Base-by-base conservation (phyloP, 805 yeast genomes). In the Zygotorulaspora florentina region DNA sequence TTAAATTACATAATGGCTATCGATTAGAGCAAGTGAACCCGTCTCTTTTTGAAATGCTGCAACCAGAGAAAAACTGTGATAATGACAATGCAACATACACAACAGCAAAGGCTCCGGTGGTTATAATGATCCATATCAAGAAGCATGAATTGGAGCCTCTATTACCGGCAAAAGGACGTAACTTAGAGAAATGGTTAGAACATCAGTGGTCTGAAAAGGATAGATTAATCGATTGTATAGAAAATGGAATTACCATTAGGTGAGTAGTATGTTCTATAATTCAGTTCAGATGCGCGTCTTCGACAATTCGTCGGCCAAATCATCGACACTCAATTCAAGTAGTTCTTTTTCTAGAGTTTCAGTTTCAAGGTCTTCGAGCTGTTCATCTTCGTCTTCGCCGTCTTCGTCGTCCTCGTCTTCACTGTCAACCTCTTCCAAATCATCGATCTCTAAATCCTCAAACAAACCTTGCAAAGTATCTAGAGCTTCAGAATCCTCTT, bases 381-480 rank as follows among this genome's bases (percentile, higher is more conserved):
- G 48, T 45, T 66, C 71, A 29, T 66, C 70, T 23, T 65, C 68
- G 7, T 64, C 69, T 23, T 66, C 71, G 3, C 15, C 33, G 16
- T 66, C 72, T 6, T 67, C 72, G 8, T 63, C 72, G 16, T 68
- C 72, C 25, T 71, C 77, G 40, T 79, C 87, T 39, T 77, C 83
- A 40, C 75, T 73, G 40, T 74, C 83, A 23, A 73, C 73, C 65
- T 88, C 96, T 71, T 91, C 99, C 69, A 93, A 77, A 57, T 93
- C 99, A 57, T 91, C 98, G 40, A 93, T 74, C 62, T 93, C 99
- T 58, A 91, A 96, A 28, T 93, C 71, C 64, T 85, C 91, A 55
- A 91, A 88, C 13, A 81, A 65, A 16, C 72, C 78, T 39, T 66
- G 73, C 52, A 91, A 78, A 42, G 70, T 66, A 44, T 80, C 85